A percentile compares a stretch with the other conserved stretches of the same genome.
These are phyloP conservation scores for Penicillium olsonii DNA, from an alignment of 2,329 filamentous ascomycete species.

Conservation along the genomic window DNA sequence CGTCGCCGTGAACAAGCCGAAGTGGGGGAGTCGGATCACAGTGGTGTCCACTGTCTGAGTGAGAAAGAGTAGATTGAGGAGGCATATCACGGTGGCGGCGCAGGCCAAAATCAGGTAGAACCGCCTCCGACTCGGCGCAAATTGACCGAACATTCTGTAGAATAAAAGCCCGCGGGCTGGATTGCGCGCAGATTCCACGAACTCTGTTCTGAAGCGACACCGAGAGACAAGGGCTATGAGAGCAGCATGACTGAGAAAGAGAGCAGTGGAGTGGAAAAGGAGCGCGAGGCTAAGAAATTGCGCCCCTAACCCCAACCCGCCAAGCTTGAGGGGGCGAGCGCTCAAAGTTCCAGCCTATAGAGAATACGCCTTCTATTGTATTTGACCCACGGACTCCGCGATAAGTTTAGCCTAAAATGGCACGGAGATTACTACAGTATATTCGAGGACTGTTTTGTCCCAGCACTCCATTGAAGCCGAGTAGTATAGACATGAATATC, in stretches of 20 bases:
- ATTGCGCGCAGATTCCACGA: background rate
- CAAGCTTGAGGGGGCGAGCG: constrained; percentile 5
- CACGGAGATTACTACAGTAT: no score
- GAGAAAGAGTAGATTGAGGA: constrained; percentile 16
- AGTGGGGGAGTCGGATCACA: constrained; percentile 6
- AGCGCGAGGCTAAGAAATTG: background rate
- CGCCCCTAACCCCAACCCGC: constrained; percentile 1
- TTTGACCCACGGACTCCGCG: background rate
- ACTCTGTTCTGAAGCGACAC: background rate
- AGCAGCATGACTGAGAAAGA: background rate
- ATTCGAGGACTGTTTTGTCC: no score
- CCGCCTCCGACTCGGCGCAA: constrained; percentile 14
- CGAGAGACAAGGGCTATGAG: background rate
- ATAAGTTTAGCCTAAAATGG: no score
- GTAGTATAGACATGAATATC: background rate
- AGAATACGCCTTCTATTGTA: background rate
- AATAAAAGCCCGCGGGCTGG: background rate
- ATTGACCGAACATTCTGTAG: constrained; percentile 6
- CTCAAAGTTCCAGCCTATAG: background rate
- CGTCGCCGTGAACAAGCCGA: constrained; percentile 3
- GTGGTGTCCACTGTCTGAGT: constrained; percentile 9
- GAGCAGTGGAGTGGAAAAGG: background rate
- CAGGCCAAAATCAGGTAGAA: constrained; percentile 16
- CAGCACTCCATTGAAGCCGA: no score
- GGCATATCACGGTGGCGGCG: constrained; percentile 10